phyloP scores from a whole-genome alignment of 164 flowering plant species.

The Taxillus chinensis region DNA sequence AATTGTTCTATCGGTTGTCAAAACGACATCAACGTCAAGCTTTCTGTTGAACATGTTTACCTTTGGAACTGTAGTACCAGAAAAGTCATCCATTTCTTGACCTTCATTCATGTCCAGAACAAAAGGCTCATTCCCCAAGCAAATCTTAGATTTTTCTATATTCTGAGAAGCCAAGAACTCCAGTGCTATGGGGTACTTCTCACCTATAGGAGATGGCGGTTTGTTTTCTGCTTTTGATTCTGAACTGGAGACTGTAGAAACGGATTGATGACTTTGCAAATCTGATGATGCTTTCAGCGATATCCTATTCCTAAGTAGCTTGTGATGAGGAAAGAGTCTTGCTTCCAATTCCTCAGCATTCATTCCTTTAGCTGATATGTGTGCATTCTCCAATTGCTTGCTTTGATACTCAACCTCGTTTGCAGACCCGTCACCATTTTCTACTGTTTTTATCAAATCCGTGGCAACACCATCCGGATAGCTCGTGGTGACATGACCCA shows the following conservation, averaged over 20 bases:
- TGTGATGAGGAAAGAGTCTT: slow-evolving; percentile 85
- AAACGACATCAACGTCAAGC: slow-evolving; percentile 23
- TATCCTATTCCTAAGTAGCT: slow-evolving; percentile 45
- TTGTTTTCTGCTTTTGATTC: slow-evolving; percentile 22
- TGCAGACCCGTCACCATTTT: slow-evolving; percentile 8
- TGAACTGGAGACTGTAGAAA: slow-evolving; percentile 5
- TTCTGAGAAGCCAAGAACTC: slow-evolving; percentile 63
- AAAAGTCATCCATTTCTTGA: slow-evolving; percentile 38
- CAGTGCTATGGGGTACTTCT: slow-evolving; percentile 43
- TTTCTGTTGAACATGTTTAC: slow-evolving; percentile 14
- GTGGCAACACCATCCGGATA: slow-evolving; percentile 18
- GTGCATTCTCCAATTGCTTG: slow-evolving; percentile 10
- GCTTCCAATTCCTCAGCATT: slow-evolving; percentile 65
- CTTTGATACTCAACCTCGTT: slow-evolving; percentile 12
- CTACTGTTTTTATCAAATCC: slow-evolving; percentile 10
- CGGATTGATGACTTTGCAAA: slow-evolving; percentile 10
- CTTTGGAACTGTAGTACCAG: slow-evolving; percentile 10
- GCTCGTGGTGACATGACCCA: slow-evolving; percentile 32
- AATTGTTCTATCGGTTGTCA: slow-evolving; percentile 50
- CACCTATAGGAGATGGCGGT: slow-evolving; percentile 33
- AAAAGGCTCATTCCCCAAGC: slow-evolving; percentile 5
- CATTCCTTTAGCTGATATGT: slow-evolving; percentile 31
- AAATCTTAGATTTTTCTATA: slow-evolving; percentile 16
- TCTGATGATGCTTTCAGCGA: slow-evolving; percentile 22
- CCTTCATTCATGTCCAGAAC: slow-evolving; percentile 24